Percentiles rank a stretch among this genome's conserved stretches.
These are phyloP conservation scores for Calonectria honghensis DNA, from an alignment of 2,329 filamentous ascomycete genomes.

Conservation along the genomic window DNA sequence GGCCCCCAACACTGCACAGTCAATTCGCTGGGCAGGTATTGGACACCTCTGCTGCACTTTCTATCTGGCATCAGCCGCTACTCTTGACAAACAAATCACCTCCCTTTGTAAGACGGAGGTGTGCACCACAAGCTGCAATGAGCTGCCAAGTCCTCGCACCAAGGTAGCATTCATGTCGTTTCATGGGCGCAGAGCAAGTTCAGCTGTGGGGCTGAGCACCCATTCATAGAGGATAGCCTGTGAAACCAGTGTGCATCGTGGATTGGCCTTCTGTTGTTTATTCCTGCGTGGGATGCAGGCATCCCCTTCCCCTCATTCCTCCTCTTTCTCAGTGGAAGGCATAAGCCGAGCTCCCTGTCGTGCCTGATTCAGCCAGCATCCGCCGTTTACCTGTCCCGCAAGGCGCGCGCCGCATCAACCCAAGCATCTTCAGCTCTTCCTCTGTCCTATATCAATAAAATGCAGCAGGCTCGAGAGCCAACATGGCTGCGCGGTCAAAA, in stretches of 20 bases:
- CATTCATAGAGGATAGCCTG: neutral
- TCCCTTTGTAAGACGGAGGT: neutral
- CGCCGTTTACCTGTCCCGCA: too few relatives aligned
- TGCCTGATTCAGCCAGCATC: neutral
- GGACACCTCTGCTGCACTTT: slow-evolving; percentile 7
- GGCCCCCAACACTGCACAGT: neutral
- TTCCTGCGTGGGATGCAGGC: neutral
- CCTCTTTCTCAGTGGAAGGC: neutral
- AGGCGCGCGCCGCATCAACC: neutral
- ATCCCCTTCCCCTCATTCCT: neutral
- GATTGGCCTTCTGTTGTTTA: too few relatives aligned
- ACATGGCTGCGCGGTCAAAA: neutral
- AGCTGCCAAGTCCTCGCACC: neutral
- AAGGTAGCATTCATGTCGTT: neutral
- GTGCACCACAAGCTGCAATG: neutral
- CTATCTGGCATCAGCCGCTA: neutral
- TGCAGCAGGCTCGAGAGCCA: neutral
- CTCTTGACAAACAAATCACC: neutral
- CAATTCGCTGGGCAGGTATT: neutral
- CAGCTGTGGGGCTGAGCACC: neutral
- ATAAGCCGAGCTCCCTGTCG: neutral
- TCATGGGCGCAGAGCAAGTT: neutral
- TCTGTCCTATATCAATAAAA: neutral
- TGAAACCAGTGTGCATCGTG: neutral
- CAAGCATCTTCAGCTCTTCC: neutral